Evolutionary conservation across 306 rosid genomes (phyloP).

Genomic region (Benincasa hispida): DNA sequence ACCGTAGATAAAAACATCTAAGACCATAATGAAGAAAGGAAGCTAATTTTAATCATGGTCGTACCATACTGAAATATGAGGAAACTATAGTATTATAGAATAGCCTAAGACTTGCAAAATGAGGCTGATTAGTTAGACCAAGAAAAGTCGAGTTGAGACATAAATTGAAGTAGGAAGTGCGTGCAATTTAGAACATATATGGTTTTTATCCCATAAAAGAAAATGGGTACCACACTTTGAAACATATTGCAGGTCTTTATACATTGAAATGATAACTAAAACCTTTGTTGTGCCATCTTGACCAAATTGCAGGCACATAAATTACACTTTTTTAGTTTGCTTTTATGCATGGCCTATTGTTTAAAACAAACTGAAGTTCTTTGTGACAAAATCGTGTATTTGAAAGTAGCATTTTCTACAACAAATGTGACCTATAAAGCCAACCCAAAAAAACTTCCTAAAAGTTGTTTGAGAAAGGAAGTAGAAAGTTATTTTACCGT

Average conservation of each 20-base stretch:
- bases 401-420: not conserved
- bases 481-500: not conserved
- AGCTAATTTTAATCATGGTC: not conserved
- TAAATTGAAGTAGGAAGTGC: not conserved
- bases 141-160: not conserved
- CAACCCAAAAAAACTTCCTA: not conserved
- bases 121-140: not conserved
- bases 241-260: not conserved
- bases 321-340: not conserved
- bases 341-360: not conserved
- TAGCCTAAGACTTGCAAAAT: not conserved
- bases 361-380: not conserved
- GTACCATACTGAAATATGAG: not conserved
- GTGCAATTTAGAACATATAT: not conserved
- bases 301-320: not conserved
- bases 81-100: not conserved
- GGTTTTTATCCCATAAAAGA: not conserved
- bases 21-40: not conserved
- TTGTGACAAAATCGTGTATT: not conserved
- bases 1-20: not conserved
- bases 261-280: not conserved
- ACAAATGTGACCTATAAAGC: not conserved
- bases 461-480: not conserved
- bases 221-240: not conserved
- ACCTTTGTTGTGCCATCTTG: not conserved